Conservation (phyloP, 1,284 basidiomycete genomes). For the Sanghuangporus baumii region DNA sequence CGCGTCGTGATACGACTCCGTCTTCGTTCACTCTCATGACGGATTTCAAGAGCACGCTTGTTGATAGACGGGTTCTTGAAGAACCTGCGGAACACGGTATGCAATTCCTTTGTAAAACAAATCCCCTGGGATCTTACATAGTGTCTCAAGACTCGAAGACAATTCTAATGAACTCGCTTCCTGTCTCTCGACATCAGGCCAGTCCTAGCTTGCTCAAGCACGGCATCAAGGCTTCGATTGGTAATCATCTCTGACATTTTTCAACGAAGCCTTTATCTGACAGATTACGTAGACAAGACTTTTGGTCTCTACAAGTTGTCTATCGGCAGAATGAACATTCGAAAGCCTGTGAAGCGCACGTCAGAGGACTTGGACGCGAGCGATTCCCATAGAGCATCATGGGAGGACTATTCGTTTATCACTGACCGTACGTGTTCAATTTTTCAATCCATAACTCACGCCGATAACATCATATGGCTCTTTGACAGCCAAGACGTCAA, state of each 20-base stretch:
- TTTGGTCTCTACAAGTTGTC: slow-evolving; percentile 50
- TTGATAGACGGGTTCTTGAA: background rate
- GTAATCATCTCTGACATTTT: slow-evolving; percentile 30
- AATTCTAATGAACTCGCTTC: background rate
- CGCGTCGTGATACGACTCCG: background rate
- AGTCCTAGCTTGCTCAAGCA: slow-evolving; percentile 47
- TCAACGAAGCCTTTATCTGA: background rate
- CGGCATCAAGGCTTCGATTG: slow-evolving; percentile 63
- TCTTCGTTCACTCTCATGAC: slow-evolving; percentile 11
- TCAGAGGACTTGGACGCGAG: slow-evolving; percentile 22
- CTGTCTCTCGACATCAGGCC: slow-evolving; percentile 11
- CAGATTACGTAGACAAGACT: slow-evolving; percentile 41
- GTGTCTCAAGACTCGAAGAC: background rate
- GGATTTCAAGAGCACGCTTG: slow-evolving; percentile 10
- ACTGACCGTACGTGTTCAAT: slow-evolving; percentile 33
- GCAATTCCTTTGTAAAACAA: background rate
- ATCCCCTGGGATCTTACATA: too few species aligned
- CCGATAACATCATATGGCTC: background rate
- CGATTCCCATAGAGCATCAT: slow-evolving; percentile 34
- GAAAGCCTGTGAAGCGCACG: slow-evolving; percentile 22
- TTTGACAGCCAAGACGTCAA: slow-evolving; percentile 36
- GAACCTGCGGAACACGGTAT: slow-evolving; percentile 1
- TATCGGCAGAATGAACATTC: slow-evolving; percentile 18
- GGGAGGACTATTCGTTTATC: slow-evolving; percentile 42
- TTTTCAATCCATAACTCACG: slow-evolving; percentile 12